Evolutionary conservation across 768 basidiomycete species (phyloP).

Genomic region (Piloderma croceum): DNA sequence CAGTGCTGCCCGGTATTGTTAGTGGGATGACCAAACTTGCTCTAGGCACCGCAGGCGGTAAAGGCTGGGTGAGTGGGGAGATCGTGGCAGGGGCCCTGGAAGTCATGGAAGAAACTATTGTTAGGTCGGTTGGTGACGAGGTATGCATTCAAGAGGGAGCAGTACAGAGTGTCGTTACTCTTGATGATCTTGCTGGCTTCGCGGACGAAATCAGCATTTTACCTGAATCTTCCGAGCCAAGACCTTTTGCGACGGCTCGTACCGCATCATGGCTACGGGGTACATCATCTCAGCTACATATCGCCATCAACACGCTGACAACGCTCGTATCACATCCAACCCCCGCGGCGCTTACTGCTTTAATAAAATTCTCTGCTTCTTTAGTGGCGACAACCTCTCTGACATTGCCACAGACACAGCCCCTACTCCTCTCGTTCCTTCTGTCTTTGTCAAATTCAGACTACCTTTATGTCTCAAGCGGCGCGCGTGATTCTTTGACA

Average conservation of each 20-base stretch:
- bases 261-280: conserved; percentile 76
- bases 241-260: conserved; percentile 48
- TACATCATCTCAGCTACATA: conserved; percentile 76
- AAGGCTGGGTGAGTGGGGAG: conserved; percentile 72
- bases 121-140: conserved; percentile 60
- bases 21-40: conserved; percentile 72
- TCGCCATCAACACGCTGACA: conserved; percentile 73
- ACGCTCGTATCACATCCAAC: conserved; percentile 69
- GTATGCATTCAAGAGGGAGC: conserved; percentile 60
- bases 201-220: conserved; percentile 7
- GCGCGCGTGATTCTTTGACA: conserved; percentile 43
- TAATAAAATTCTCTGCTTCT: conserved; percentile 49
- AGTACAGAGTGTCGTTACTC: conserved; percentile 44
- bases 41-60: conserved; percentile 45
- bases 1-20: conserved; percentile 79
- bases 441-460: conserved; percentile 64
- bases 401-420: conserved; percentile 63
- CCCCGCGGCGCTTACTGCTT: conserved; percentile 52
- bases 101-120: conserved; percentile 50
- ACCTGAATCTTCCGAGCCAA: conserved; percentile 15
- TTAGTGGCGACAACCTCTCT: conserved; percentile 52
- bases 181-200: conserved; percentile 56
- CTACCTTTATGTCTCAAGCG: conserved; percentile 45
- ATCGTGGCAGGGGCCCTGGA: conserved; percentile 52
- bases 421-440: conserved; percentile 65